A percentile compares a stretch with the other conserved stretches of the same genome.
Evolutionary conservation across 305 asterid genomes (phyloP).

Genomic region (Fraxinus greggii): DNA sequence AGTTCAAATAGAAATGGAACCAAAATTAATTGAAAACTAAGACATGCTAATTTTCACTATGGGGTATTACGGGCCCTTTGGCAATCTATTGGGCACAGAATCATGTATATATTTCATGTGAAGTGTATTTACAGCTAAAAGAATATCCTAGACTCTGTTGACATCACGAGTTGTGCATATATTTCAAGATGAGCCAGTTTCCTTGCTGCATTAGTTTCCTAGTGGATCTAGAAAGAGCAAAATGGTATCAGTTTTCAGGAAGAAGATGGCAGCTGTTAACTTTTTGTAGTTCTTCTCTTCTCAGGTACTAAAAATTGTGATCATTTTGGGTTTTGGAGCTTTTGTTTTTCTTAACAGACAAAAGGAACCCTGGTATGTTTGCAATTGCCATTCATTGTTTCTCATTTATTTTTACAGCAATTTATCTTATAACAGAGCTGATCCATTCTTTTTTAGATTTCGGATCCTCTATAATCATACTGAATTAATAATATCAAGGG

Average conservation of each 20-base stretch:
- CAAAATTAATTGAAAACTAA: background rate
- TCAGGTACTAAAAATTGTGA: constrained; percentile 66
- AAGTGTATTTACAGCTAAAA: background rate
- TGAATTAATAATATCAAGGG: background rate
- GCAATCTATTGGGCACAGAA: background rate
- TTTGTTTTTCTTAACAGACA: constrained; percentile 79
- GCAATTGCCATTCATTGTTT: background rate
- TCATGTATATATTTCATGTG: background rate
- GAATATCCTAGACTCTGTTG: background rate
- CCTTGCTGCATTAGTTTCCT: background rate
- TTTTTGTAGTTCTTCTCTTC: constrained; percentile 13
- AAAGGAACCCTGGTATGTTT: constrained; percentile 65
- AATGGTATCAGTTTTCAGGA: background rate
- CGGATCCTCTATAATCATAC: background rate
- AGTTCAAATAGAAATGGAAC: background rate
- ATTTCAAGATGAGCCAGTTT: background rate
- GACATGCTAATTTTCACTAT: background rate
- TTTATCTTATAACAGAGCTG: background rate
- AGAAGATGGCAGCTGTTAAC: background rate
- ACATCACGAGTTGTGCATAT: background rate
- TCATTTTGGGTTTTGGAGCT: constrained; percentile 71
- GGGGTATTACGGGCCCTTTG: background rate
- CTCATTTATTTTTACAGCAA: background rate
- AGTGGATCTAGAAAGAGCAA: background rate
- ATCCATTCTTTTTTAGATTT: background rate